Evolutionary conservation across 352 stramenopile species (phyloP).

Genomic region (Pythium dissotocum): DNA sequence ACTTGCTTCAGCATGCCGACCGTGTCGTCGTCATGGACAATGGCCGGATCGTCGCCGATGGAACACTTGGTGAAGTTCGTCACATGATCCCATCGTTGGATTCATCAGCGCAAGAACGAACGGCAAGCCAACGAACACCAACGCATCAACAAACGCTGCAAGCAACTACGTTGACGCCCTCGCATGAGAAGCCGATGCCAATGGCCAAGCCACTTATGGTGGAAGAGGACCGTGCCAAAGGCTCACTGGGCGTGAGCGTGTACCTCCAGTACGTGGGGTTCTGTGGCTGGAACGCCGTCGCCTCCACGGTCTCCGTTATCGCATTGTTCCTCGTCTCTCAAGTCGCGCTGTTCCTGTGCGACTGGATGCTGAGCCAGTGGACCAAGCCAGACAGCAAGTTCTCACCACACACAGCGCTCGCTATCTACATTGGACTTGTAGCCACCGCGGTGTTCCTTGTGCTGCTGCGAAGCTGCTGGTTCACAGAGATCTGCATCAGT

Average conservation of each 20-base stretch:
- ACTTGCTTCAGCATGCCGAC: constrained; percentile 39
- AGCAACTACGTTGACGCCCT: not conserved
- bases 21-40: constrained; percentile 38
- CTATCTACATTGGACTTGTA: not conserved
- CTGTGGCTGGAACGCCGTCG: not conserved
- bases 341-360: not conserved
- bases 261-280: not conserved
- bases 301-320: not conserved
- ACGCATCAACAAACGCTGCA: not conserved
- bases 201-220: not conserved
- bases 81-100: constrained; percentile 32
- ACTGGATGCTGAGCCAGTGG: constrained; percentile 2
- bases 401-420: not conserved
- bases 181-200: not conserved
- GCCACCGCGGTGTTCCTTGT: not conserved
- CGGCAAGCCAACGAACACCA: not conserved
- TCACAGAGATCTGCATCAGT: constrained; percentile 6
- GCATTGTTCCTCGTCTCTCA: not conserved
- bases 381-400: not conserved
- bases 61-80: constrained; percentile 25
- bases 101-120: not conserved
- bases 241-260: not conserved
- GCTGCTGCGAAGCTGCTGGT: not conserved
- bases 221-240: not conserved
- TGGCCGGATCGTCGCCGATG: constrained; percentile 35